Conservation (phyloP, 192 early-diverging fungal genomes). For the Coemansia sp. region DNA sequence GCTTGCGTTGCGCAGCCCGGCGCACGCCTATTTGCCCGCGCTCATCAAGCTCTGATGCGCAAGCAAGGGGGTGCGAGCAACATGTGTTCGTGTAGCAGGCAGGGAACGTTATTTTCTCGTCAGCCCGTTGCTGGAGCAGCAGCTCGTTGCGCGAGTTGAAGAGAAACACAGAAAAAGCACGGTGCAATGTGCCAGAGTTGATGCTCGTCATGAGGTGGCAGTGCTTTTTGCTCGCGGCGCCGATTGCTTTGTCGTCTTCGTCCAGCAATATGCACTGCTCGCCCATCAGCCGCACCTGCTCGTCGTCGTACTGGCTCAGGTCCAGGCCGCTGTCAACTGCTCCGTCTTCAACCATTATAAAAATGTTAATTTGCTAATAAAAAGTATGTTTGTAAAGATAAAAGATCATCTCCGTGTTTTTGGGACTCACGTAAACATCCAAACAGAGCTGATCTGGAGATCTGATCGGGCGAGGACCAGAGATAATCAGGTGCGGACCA, state of each 20-base stretch:
- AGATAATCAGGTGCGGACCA: constrained; percentile 67
- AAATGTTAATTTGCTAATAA: not conserved
- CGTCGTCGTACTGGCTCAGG: constrained; percentile 66
- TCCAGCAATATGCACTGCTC: constrained; percentile 98
- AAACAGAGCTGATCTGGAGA: not conserved
- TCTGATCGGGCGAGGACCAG: not conserved
- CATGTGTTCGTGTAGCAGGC: constrained; percentile 97
- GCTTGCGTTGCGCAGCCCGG: constrained; percentile 88
- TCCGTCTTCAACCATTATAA: constrained; percentile 11
- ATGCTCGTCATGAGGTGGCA: constrained; percentile 98
- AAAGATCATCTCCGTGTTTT: not conserved
- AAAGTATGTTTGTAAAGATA: not conserved
- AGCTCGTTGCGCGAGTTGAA: constrained; percentile 86
- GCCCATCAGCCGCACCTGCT: constrained; percentile 92
- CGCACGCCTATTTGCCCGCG: constrained; percentile 78
- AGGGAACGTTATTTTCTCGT: constrained; percentile 98
- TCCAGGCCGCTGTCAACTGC: constrained; percentile 29
- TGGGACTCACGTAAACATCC: too few species aligned
- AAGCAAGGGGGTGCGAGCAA: constrained; percentile 94
- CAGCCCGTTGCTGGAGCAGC: constrained; percentile 91
- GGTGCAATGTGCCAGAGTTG: constrained; percentile 82
- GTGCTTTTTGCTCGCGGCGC: constrained; percentile 87
- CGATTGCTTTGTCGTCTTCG: constrained; percentile 79
- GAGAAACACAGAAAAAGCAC: constrained; percentile 95
- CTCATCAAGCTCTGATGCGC: constrained; percentile 75